Base-by-base conservation (phyloP, 345 rosid species). In the Abelmoschus esculentus region DNA sequence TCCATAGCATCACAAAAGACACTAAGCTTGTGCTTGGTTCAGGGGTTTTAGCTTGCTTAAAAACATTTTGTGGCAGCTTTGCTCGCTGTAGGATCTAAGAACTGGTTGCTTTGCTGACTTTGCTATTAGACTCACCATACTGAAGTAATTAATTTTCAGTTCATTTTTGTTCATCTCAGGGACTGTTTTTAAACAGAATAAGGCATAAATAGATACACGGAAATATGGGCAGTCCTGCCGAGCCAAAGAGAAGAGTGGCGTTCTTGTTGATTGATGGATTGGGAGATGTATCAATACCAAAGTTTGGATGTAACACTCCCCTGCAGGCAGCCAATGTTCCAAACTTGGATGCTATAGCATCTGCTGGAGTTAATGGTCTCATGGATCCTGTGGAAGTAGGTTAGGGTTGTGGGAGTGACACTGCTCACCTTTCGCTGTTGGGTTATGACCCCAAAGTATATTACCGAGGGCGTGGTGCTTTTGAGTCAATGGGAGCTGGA, bases 301-400 rank as follows among this genome's bases (percentile, higher is more conserved):
- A 78, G 74, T 69, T 89, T 56, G 91, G 96, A 29, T 77, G 79
- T 71, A 91, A 77, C 77, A 93, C 96, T 77, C 97, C 97, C 65
- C 73, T 93, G 73, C 84, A 91, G 77, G 90, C 85, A 67, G 96
- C 97, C 15, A 80, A 83, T 52, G 65, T 87, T 74, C 90, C 96
- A 2, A 86, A 86, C 74, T 73, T 95, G 71, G 97, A 91, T 74
- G 93, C 96, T 19, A 84, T 95, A 64, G 91, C 97, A 50, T 87
- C 96, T 2, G 90, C 97, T 1, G 97, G 99, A 57, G 82, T 89
- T 64, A 95, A 88, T 74, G 99, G 97, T 72, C 85, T 91, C 34
- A 95, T 95, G 99, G 99, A 95, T 72, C 99, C 99, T 13, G 99
- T 95, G 18, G 99, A 95, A 86, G 97, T 91, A 42, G 97, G 99